A percentile compares a stretch with the other conserved stretches of the same genome.
Conservation (phyloP, 371 early-diverging fungal species). For the Caulochytrium protostelioides region DNA sequence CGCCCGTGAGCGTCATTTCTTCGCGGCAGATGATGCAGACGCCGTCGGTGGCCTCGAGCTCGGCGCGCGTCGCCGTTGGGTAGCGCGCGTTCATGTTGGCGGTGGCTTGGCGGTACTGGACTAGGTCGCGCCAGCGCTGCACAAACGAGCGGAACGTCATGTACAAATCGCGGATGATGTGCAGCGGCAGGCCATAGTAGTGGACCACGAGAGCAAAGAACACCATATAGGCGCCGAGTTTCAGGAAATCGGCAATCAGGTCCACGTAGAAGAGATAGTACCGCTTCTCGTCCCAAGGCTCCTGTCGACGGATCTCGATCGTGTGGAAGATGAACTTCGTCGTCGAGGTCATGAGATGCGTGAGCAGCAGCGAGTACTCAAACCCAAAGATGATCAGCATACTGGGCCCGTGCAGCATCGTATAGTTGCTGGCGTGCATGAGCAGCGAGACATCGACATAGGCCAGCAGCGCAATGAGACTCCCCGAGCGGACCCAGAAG, state of each 20-base stretch:
- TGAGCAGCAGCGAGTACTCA: constrained; percentile 73
- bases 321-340: constrained; percentile 66
- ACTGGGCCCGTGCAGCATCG: constrained; percentile 38
- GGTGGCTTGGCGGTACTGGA: constrained; percentile 78
- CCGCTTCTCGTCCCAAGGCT: constrained; percentile 85
- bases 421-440: constrained; percentile 37
- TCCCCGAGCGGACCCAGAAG: constrained; percentile 47
- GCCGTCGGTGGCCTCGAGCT: constrained; percentile 56
- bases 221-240: constrained; percentile 56
- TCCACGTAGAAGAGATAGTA: constrained; percentile 75
- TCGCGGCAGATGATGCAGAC: constrained; percentile 93
- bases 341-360: constrained; percentile 40
- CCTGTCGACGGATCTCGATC: constrained; percentile 53
- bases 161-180: constrained; percentile 87
- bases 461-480: constrained; percentile 38
- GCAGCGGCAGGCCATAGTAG: constrained; percentile 64
- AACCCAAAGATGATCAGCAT: constrained; percentile 93
- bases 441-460: constrained; percentile 45
- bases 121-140: constrained; percentile 59
- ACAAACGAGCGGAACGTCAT: constrained; percentile 72
- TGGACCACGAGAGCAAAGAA: constrained; percentile 67
- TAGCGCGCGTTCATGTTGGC: constrained; percentile 85
- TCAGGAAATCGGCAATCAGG: constrained; percentile 58
- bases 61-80: constrained; percentile 63
- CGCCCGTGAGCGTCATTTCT: constrained; percentile 41